Evolutionary conservation across 192 early-diverging fungal species (phyloP), one percentile per base, ranked within the genome.

Genomic region (Umbelopsis sp.): DNA sequence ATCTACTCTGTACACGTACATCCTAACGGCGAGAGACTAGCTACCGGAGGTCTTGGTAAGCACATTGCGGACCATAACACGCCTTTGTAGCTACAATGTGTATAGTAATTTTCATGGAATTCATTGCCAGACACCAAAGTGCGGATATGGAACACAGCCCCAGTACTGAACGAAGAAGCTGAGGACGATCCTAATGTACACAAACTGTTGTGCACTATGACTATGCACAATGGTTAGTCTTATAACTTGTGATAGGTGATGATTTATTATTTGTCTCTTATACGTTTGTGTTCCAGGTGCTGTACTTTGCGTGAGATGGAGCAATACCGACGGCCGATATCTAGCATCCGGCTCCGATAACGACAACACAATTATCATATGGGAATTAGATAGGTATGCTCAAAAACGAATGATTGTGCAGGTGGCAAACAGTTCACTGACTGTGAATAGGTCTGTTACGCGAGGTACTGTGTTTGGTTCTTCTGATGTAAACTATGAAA

Each of bases 1-100:
- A 96, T 98, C 69, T 98, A 93, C 84, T 94, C 94, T 1, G 61
- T 97, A 12, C 90, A 94, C 79, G 91, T 93, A 16, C 93, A 97
- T 82, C 93, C 97, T 1, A 80, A 84, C 71, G 91, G 93, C 61
- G 83, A 78, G 27, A 85, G 91, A 33, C 80, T 98, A 20, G 97
- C 93, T 41, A 98, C 94, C 4, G 94, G 91, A 37, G 91, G 91
- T 21, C 88, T 91, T 76, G 92, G 91, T 92, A 71, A 41, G 61
- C 25, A 21, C 37, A 41, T 18, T 37, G 22, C 21, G 15, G 48
- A 33, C 8, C 8, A 45, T 46, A 55, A 61, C 53, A 44, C 44
- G 5, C 52, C 35, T 46, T 6, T 67, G 33, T 13, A 4, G 4
- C 21, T 27, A 25, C 44, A 22, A 23, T n/a, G 6, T 49, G 13